These are phyloP conservation scores for Trypanosoma scelopori DNA, from an alignment of 208 protist species.

Conservation along the genomic window DNA sequence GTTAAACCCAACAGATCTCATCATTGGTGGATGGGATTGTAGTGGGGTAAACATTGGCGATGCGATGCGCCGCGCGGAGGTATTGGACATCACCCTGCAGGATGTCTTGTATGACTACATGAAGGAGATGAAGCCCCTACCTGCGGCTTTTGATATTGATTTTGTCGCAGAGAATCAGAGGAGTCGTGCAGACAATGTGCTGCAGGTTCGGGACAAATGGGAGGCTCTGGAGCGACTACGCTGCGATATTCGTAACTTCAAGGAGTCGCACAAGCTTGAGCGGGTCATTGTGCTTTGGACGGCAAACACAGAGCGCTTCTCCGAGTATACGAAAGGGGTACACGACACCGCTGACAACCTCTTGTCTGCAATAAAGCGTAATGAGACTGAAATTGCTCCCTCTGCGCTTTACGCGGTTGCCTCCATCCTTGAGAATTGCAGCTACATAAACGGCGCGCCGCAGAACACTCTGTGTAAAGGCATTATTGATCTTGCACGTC, in stretches of 20 bases:
- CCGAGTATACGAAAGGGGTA: conserved; percentile 84
- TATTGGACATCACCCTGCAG: conserved; percentile 95
- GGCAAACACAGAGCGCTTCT: conserved; percentile 99
- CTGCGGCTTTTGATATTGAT: conserved; percentile 96
- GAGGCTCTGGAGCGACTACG: conserved; percentile 95
- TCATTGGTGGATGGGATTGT: conserved; percentile 99
- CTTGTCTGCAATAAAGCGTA: conserved; percentile 83
- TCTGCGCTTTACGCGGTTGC: conserved; percentile 97
- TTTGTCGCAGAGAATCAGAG: conserved; percentile 99
- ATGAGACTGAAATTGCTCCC: conserved; percentile 93
- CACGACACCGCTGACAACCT: conserved; percentile 98
- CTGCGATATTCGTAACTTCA: conserved; percentile 94
- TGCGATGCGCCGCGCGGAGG: conserved; percentile 94
- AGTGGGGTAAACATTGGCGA: conserved; percentile 91
- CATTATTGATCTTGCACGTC: conserved; percentile 92
- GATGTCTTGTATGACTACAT: conserved; percentile 82
- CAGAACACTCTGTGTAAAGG: conserved; percentile 99
- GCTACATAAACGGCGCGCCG: conserved; percentile 99
- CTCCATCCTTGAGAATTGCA: conserved; percentile 94
- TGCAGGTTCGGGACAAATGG: conserved; percentile 84
- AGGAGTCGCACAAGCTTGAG: conserved; percentile 90
- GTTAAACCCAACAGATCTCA: conserved; percentile 97
- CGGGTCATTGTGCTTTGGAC: conserved; percentile 98
- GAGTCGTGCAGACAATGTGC: conserved; percentile 96
- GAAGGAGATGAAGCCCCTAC: conserved; percentile 91